Percentiles rank a stretch among this genome's conserved stretches.
Evolutionary conservation across 805 yeast species (phyloP).

Genomic region (Komagataella kurtzmanii): DNA sequence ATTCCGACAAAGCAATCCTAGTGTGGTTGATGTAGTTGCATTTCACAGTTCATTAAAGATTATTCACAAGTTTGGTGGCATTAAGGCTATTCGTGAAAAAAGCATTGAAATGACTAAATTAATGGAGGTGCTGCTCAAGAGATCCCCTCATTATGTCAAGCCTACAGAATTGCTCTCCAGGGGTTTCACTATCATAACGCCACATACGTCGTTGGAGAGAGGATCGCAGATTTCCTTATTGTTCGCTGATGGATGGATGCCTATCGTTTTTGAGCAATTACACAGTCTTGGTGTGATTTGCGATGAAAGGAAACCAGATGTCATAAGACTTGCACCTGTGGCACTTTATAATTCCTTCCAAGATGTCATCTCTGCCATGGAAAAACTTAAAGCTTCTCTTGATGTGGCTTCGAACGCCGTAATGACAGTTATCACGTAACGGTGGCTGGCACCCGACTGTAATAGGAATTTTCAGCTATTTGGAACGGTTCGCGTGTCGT

Average conservation of each 20-base stretch:
- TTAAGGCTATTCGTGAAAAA: constrained; percentile 38
- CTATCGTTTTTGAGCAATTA: constrained; percentile 48
- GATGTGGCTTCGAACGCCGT: constrained; percentile 3
- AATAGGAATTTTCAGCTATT: too few relatives aligned
- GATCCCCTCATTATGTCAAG: constrained; percentile 28
- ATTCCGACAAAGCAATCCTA: constrained; percentile 82
- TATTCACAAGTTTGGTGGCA: constrained; percentile 50
- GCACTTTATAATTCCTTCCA: constrained; percentile 71
- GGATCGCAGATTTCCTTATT: constrained; percentile 79
- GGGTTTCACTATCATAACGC: constrained; percentile 66
- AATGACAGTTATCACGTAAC: not conserved
- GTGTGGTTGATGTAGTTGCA: constrained; percentile 74
- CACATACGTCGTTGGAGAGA: constrained; percentile 37
- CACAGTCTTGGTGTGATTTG: constrained; percentile 52
- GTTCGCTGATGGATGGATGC: constrained; percentile 30
- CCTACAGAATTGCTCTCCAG: constrained; percentile 5
- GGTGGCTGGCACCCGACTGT: not conserved
- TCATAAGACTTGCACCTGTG: constrained; percentile 78
- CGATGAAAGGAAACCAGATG: constrained; percentile 85
- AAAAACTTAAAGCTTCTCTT: constrained; percentile 28
- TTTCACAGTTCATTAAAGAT: constrained; percentile 53
- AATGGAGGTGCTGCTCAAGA: constrained; percentile 32
- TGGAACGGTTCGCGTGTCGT: too few relatives aligned
- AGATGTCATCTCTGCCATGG: constrained; percentile 40
- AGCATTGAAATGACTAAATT: constrained; percentile 44